These are phyloP conservation scores for Hypoxylon lienhwacheense DNA, from an alignment of 495 filamentous ascomycete species.

Conservation along the genomic window DNA sequence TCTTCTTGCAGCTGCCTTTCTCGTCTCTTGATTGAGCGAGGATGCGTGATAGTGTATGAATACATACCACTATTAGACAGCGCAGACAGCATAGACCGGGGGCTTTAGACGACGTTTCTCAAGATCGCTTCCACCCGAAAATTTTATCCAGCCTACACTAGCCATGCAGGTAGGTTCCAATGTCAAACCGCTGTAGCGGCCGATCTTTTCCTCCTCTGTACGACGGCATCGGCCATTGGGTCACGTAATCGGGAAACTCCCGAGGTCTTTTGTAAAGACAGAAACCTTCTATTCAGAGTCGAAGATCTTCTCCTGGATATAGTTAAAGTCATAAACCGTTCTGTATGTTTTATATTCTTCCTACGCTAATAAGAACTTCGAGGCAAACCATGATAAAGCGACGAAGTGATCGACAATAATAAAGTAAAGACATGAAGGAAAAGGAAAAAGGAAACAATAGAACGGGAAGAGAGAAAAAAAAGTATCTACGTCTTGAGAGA, in stretches of 20 bases:
- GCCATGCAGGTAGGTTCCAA: constrained; percentile 25
- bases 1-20: too few species aligned
- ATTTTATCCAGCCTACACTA: constrained; percentile 21
- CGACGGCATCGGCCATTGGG: constrained; percentile 13
- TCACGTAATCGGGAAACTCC: constrained; percentile 24
- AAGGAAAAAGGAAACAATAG: too few species aligned
- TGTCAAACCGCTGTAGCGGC: constrained; percentile 23
- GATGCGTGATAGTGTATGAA: too few species aligned
- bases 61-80: too few species aligned
- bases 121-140: constrained; percentile 25
- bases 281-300: constrained; percentile 21
- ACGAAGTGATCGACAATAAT: constrained; percentile 20
- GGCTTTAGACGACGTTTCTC: background rate
- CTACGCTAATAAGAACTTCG: background rate
- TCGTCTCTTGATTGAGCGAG: too few species aligned
- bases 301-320: constrained; percentile 30
- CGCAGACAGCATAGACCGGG: too few species aligned
- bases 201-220: constrained; percentile 29
- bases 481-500: constrained; percentile 1
- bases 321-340: constrained; percentile 13
- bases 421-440: too few species aligned
- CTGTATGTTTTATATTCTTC: too few species aligned
- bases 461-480: constrained; percentile 2
- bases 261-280: constrained; percentile 10
- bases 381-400: constrained; percentile 8